These are phyloP conservation scores for Taphrina deformans DNA, from an alignment of 1,139 yeast species.

Conservation along the genomic window DNA sequence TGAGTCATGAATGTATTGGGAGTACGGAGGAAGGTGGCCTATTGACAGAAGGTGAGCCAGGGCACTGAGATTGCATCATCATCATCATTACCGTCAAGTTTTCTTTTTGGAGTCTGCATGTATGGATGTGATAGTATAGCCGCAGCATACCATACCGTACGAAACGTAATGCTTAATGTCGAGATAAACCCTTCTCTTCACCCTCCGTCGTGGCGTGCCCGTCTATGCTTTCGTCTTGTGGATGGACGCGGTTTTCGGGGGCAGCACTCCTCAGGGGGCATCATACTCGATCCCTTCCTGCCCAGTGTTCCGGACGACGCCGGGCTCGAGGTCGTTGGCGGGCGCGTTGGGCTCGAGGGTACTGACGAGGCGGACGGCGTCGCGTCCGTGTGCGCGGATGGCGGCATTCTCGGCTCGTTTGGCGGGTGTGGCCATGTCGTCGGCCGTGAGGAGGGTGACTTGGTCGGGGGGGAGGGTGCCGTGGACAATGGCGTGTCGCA, in stretches of 20 bases:
- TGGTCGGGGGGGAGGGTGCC: neutral
- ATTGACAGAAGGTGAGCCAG: too few species aligned
- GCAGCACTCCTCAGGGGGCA: slow-evolving; percentile 30
- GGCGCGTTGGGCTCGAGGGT: neutral
- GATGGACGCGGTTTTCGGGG: too few species aligned
- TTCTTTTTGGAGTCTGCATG: too few species aligned
- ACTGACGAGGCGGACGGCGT: slow-evolving; percentile 4
- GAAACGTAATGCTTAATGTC: too few species aligned
- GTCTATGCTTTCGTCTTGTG: too few species aligned
- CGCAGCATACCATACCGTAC: too few species aligned
- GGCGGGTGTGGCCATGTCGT: slow-evolving; percentile 24
- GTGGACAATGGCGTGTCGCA: neutral
- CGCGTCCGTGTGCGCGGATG: slow-evolving; percentile 6
- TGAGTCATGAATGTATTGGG: neutral
- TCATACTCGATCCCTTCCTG: slow-evolving; percentile 31
- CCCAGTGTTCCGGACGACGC: slow-evolving; percentile 26
- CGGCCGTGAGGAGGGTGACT: neutral
- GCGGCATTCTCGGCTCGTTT: slow-evolving; percentile 30
- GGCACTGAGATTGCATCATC: too few species aligned
- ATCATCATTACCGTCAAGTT: too few species aligned
- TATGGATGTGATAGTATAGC: neutral
- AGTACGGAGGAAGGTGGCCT: neutral
- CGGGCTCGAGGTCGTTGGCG: slow-evolving; percentile 7
- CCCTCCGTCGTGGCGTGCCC: too few species aligned
- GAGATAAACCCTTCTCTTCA: too few species aligned